Conservation (phyloP, 2,329 filamentous ascomycete species). For the Pyricularia grisea region DNA sequence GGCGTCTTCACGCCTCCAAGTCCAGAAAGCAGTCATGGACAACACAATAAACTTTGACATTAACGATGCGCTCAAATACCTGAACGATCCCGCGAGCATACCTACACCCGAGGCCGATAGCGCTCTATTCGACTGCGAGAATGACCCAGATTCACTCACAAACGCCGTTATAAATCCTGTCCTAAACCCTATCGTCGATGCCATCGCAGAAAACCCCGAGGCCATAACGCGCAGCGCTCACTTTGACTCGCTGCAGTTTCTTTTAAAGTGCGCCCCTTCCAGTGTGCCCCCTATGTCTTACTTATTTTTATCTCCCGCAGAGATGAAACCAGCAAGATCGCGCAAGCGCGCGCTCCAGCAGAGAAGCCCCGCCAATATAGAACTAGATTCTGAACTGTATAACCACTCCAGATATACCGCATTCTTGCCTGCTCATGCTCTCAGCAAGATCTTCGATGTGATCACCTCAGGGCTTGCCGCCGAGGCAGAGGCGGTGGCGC, state of each 20-base stretch:
- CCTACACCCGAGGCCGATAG: slow-evolving; percentile 78
- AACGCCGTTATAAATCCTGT: slow-evolving; percentile 72
- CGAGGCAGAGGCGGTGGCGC: slow-evolving; percentile 76
- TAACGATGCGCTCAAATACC: slow-evolving; percentile 95
- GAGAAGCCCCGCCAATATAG: slow-evolving; percentile 16
- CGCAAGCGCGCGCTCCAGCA: slow-evolving; percentile 1
- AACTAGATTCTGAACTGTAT: slow-evolving; percentile 54
- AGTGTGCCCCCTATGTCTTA: slow-evolving; percentile 23
- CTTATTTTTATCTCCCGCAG: slow-evolving; percentile 2
- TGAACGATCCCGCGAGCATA: slow-evolving; percentile 81
- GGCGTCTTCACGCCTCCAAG: background rate
- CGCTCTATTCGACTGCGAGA: slow-evolving; percentile 82
- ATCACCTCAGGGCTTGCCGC: slow-evolving; percentile 77
- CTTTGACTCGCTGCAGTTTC: slow-evolving; percentile 90
- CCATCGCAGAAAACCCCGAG: slow-evolving; percentile 85
- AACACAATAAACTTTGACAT: slow-evolving; percentile 85
- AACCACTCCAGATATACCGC: slow-evolving; percentile 67
- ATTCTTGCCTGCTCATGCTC: slow-evolving; percentile 66
- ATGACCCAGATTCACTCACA: slow-evolving; percentile 76
- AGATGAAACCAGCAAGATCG: background rate
- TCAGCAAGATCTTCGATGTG: slow-evolving; percentile 90
- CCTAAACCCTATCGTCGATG: slow-evolving; percentile 86
- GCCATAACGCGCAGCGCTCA: slow-evolving; percentile 67
- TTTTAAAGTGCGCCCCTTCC: slow-evolving; percentile 82
- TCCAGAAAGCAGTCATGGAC: slow-evolving; percentile 37